Conservation (phyloP, 192 early-diverging fungal genomes). For the Coemansia umbellata region DNA sequence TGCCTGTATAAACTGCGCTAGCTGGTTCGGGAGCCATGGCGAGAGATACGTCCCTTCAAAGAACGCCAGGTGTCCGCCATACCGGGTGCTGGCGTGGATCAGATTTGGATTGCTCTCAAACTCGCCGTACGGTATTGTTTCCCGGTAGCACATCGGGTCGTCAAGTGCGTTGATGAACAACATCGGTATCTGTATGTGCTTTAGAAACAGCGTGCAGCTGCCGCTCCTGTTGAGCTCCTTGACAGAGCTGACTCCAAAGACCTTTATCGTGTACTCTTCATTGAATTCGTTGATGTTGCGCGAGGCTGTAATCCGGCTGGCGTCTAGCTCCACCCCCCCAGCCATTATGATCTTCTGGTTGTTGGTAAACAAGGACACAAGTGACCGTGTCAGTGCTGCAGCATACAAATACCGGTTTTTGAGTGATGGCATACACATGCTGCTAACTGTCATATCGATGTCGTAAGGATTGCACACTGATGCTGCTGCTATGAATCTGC, state of each 20-base stretch:
- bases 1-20: conserved; percentile 53
- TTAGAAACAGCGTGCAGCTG: conserved; percentile 55
- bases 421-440: conserved; percentile 51
- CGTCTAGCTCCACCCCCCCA: conserved; percentile 38
- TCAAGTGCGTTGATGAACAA: conserved; percentile 81
- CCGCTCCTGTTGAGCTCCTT: conserved; percentile 72
- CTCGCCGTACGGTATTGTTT: conserved; percentile 72
- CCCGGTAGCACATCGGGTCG: conserved; percentile 75
- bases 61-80: conserved; percentile 92
- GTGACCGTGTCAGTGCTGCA: conserved; percentile 52
- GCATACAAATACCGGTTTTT: conserved; percentile 61
- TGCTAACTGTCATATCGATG: conserved; percentile 53
- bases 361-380: conserved; percentile 47
- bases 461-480: conserved; percentile 88
- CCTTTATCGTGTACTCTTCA: conserved; percentile 62
- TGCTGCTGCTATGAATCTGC: conserved; percentile 71
- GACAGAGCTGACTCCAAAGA: conserved; percentile 75
- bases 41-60: conserved; percentile 31
- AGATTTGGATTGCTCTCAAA: conserved; percentile 72
- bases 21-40: conserved; percentile 60
- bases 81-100: conserved; percentile 70
- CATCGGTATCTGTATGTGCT: conserved; percentile 70
- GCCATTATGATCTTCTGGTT: conserved; percentile 52
- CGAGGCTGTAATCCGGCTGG: conserved; percentile 47
- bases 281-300: conserved; percentile 81